Evolutionary conservation across 2,329 filamentous ascomycete species (phyloP), one percentile per base, ranked within the genome.

Genomic region (Xylariomycetidae sp.): DNA sequence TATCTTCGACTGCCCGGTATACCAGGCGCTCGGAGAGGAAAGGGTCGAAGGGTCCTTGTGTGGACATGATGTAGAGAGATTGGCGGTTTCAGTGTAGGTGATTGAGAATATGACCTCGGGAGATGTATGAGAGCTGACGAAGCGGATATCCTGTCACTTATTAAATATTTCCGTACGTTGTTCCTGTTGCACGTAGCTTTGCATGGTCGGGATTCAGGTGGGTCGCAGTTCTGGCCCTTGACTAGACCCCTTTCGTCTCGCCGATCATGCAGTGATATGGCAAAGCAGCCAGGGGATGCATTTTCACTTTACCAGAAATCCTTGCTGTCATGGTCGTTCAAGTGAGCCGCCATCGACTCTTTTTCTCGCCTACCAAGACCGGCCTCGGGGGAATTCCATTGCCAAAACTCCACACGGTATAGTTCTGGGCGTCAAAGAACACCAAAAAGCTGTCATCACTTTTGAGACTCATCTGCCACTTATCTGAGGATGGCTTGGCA

Each of bases 1-100:
- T 53, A 27, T 55, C 44, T 31, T 61, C 54, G 10, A 61, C 42
- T 4, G 57, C 57, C 6, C 59, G 56, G 39, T 62, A 63, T 17
- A 59, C 40, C 2, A 65, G 56, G 5, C 60, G 53, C 13, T 52
- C 39, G 2, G 61, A 64, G 32, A 40, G 47, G 46, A 61, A 65
- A 10, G 50, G 46, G 27, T 58, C 44, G 17, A 53, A 44, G 3
- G 48, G 48, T 22, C 38, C 42, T 24, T 35, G 29, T 8, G 23
- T 15, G n/a, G 40, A 37, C 43, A 49, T 51, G n/a, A n/a, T n/a
- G 9, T 15, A 19, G 14, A 10, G 9, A 2, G 17, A 32, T 19
- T 26, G 19, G 9, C 10, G 13, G 5, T n/a, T n/a, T n/a, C n/a
- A n/a, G n/a, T n/a, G 19, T 9, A 32, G 5, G 22, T 30, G 22